These are phyloP conservation scores for Cudoniella acicularis DNA, from an alignment of 495 filamentous ascomycete genomes.

Conservation along the genomic window DNA sequence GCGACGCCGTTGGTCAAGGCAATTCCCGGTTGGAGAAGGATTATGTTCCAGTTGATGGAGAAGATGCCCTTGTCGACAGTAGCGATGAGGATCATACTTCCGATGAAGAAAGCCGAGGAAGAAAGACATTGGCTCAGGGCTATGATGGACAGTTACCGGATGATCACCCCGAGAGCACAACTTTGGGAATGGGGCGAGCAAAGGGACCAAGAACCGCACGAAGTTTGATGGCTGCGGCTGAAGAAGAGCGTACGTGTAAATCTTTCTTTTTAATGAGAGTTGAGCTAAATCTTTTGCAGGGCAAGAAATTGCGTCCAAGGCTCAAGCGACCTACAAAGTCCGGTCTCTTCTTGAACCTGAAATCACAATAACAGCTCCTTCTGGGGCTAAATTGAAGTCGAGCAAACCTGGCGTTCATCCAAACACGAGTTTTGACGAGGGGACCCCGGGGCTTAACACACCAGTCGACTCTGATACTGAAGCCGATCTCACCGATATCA, in stretches of 20 bases:
- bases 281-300: slow-evolving; percentile 22
- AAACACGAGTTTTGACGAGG: slow-evolving; percentile 26
- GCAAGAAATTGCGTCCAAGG: slow-evolving; percentile 11
- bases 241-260: slow-evolving; percentile 69
- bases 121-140: slow-evolving; percentile 37
- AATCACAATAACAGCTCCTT: slow-evolving; percentile 60
- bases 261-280: neutral
- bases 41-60: slow-evolving; percentile 58
- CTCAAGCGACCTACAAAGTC: slow-evolving; percentile 12
- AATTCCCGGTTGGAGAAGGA: slow-evolving; percentile 66
- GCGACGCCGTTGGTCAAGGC: slow-evolving; percentile 20
- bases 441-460: slow-evolving; percentile 64
- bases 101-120: slow-evolving; percentile 47
- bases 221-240: slow-evolving; percentile 63
- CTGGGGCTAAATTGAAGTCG: slow-evolving; percentile 49
- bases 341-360: slow-evolving; percentile 60
- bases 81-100: slow-evolving; percentile 50
- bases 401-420: slow-evolving; percentile 74
- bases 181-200: slow-evolving; percentile 23
- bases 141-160: slow-evolving; percentile 26
- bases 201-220: slow-evolving; percentile 38
- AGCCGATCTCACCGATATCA: slow-evolving; percentile 76
- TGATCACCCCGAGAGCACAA: slow-evolving; percentile 31
- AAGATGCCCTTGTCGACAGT: slow-evolving; percentile 48
- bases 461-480: slow-evolving; percentile 86